A percentile compares a stretch with the other conserved stretches of the same genome.
phyloP scores from a whole-genome alignment of 2,329 filamentous ascomycete genomes.

The Aspergillus flavus region DNA sequence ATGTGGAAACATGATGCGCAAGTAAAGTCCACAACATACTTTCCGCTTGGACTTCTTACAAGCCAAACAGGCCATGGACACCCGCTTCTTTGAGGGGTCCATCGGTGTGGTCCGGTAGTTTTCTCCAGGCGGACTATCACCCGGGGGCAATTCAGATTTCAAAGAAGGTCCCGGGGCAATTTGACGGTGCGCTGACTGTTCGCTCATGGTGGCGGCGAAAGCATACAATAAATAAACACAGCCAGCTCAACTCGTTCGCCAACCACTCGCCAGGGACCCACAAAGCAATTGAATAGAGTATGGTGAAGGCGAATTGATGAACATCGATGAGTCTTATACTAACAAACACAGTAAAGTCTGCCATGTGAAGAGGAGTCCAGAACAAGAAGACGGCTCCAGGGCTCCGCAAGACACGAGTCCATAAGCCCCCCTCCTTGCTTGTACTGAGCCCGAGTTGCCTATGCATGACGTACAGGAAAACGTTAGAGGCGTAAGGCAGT shows the following conservation, averaged over 20 bases:
- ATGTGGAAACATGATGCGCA: not conserved
- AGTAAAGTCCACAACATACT: conserved; percentile 21
- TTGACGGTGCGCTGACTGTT: conserved; percentile 24
- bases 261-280: not conserved
- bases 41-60: conserved; percentile 47
- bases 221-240: conserved; percentile 9
- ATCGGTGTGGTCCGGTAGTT: conserved; percentile 7
- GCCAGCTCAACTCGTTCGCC: not conserved
- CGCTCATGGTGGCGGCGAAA: conserved; percentile 21
- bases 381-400: not conserved
- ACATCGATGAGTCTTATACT: conserved; percentile 6
- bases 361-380: conserved; percentile 2
- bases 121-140: conserved; percentile 14
- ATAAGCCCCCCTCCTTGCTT: not conserved
- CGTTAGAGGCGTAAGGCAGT: conserved; percentile 17
- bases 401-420: not conserved
- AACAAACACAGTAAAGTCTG: not conserved
- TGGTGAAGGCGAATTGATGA: not conserved
- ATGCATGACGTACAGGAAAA: conserved; percentile 22
- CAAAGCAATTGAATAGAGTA: not conserved
- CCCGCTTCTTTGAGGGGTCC: conserved; percentile 37
- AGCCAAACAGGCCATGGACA: conserved; percentile 43
- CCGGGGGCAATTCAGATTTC: conserved; percentile 7
- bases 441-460: conserved; percentile 11
- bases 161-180: conserved; percentile 28